Evolutionary conservation across 768 basidiomycete genomes (phyloP).

Genomic region (Hericium rajendrae): DNA sequence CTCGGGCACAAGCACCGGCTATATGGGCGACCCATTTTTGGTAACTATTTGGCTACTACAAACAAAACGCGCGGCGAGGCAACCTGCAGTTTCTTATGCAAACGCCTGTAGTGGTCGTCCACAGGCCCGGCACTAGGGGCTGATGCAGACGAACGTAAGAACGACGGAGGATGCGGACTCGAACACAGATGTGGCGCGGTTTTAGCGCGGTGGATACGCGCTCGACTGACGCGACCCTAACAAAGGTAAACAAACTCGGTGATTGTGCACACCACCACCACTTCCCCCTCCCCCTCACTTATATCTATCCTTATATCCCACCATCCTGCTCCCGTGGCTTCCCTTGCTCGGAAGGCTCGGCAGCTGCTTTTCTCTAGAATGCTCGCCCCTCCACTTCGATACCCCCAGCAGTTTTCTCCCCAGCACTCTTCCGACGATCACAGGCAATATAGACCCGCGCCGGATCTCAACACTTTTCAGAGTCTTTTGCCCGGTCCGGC

Average conservation of each 20-base stretch:
- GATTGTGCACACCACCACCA: neutral
- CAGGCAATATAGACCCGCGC: slow-evolving; percentile 52
- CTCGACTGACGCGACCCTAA: neutral
- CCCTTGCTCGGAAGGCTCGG: neutral
- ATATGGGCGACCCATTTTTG: no score
- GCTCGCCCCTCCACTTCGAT: slow-evolving; percentile 53
- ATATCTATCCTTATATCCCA: neutral
- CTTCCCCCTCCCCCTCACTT: neutral
- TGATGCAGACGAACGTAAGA: no score
- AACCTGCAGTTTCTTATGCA: no score
- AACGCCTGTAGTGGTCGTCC: no score
- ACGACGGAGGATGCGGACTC: neutral
- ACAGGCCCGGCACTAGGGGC: no score
- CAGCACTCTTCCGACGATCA: slow-evolving; percentile 43
- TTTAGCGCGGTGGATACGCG: neutral
- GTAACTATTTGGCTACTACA: no score
- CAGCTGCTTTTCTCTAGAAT: slow-evolving; percentile 27
- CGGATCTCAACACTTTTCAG: slow-evolving; percentile 68
- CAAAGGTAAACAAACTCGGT: neutral
- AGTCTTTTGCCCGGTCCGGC: slow-evolving; percentile 62
- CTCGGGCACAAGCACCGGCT: no score
- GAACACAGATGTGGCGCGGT: neutral
- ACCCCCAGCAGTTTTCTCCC: slow-evolving; percentile 44
- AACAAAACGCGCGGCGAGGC: no score
- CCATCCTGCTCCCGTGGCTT: neutral